Conservation (phyloP, 169 alveolate genomes). For the Plasmodium ovale region DNA sequence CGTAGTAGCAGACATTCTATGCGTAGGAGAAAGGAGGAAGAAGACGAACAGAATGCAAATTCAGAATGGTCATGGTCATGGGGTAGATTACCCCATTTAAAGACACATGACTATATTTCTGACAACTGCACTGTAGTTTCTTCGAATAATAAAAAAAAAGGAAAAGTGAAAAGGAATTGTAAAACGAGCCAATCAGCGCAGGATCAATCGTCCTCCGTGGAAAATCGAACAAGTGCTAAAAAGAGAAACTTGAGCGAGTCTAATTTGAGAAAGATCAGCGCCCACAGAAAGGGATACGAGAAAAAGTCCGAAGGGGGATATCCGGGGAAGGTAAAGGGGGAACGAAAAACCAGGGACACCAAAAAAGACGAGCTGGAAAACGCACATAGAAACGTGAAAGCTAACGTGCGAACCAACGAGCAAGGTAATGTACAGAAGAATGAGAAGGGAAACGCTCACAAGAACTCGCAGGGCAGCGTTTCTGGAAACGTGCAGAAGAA, state of each 20-base stretch:
- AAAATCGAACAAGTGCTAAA: not conserved
- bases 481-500: too few species aligned
- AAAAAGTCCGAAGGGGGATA: not conserved
- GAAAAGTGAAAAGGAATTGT: conserved; percentile 18
- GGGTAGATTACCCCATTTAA: conserved; percentile 76
- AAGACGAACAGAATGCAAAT: conserved; percentile 55
- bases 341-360: not conserved
- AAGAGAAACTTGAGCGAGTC: conserved; percentile 59
- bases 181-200: conserved; percentile 33
- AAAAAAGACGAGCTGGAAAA: not conserved
- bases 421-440: too few species aligned
- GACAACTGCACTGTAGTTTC: conserved; percentile 29
- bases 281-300: not conserved
- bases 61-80: conserved; percentile 78
- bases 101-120: conserved; percentile 23
- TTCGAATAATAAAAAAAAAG: conserved; percentile 46
- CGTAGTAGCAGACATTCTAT: not conserved
- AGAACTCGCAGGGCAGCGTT: too few species aligned
- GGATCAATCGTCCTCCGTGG: conserved; percentile 18
- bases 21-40: not conserved
- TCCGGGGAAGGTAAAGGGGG: not conserved
- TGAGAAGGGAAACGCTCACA: too few species aligned
- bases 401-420: too few species aligned
- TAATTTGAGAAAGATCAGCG: not conserved
- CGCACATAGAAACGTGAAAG: not conserved